Evolutionary conservation across 2,329 filamentous ascomycete genomes (phyloP).

Genomic region (Xylariaceae sp.): DNA sequence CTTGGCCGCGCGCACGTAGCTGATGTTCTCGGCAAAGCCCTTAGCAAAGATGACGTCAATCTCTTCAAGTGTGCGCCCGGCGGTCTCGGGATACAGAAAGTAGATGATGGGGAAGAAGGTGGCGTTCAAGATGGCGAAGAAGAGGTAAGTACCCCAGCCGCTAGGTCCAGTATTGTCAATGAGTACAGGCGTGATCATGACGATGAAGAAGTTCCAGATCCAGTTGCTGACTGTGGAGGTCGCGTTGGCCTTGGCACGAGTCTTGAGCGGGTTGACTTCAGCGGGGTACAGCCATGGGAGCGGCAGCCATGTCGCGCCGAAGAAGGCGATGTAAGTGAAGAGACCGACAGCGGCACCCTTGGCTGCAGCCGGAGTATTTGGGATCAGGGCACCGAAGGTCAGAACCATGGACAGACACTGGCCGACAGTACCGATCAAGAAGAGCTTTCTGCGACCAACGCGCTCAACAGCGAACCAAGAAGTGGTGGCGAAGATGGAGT

Average conservation of each 20-base stretch:
- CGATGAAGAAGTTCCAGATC: conserved; percentile 46
- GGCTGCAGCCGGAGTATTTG: conserved; percentile 54
- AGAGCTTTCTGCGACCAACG: conserved; percentile 41
- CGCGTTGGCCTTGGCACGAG: conserved; percentile 41
- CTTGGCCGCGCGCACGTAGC: conserved; percentile 55
- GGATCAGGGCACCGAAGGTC: conserved; percentile 60
- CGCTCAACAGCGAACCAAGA: conserved; percentile 42
- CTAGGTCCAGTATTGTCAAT: conserved; percentile 45
- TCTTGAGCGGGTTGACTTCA: conserved; percentile 48
- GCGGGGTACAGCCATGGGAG: conserved; percentile 58
- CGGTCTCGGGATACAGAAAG: conserved; percentile 50
- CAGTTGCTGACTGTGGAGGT: conserved; percentile 52
- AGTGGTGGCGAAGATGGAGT: conserved; percentile 30
- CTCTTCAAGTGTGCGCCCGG: conserved; percentile 47
- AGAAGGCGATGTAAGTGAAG: conserved; percentile 66
- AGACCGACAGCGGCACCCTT: conserved; percentile 65
- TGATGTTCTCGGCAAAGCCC: conserved; percentile 53
- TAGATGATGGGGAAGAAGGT: conserved; percentile 43
- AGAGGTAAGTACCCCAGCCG: conserved; percentile 45
- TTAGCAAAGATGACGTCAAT: conserved; percentile 58
- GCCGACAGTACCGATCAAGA: conserved; percentile 39
- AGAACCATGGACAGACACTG: conserved; percentile 57
- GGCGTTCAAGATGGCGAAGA: conserved; percentile 43
- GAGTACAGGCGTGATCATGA: conserved; percentile 62
- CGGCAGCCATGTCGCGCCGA: conserved; percentile 62